Conservation (phyloP, 345 rosid species). For the Eucalyptus curtisii region DNA sequence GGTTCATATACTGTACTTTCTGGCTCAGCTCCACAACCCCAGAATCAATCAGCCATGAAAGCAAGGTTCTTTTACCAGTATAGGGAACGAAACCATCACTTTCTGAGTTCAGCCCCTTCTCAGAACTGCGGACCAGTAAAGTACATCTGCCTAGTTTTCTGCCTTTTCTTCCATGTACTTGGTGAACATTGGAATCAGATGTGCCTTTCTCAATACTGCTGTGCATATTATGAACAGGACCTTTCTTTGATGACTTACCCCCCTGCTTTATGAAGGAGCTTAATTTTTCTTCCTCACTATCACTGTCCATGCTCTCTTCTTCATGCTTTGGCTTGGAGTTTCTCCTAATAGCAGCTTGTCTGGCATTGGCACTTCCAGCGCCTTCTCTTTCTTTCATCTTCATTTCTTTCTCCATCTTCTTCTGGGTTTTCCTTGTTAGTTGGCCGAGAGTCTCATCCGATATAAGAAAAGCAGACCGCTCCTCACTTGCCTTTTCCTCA, state of each 20-base stretch:
- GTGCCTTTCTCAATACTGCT: slow-evolving; percentile 13
- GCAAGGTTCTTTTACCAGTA: slow-evolving; percentile 67
- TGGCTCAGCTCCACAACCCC: slow-evolving; percentile 60
- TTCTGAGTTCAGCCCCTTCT: slow-evolving; percentile 37
- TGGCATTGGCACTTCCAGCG: slow-evolving; percentile 16
- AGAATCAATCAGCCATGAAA: slow-evolving; percentile 82
- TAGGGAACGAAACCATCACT: slow-evolving; percentile 62
- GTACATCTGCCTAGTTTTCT: slow-evolving; percentile 76
- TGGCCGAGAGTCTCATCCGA: slow-evolving; percentile 66
- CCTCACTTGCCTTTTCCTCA: slow-evolving; percentile 16
- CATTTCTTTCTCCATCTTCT: slow-evolving; percentile 50
- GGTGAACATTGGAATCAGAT: slow-evolving; percentile 28
- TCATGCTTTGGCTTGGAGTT: slow-evolving; percentile 16
- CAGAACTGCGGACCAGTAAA: slow-evolving; percentile 67
- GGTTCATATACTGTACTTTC: slow-evolving; percentile 70
- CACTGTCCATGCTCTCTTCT: slow-evolving; percentile 35
- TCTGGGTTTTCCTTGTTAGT: slow-evolving; percentile 54
- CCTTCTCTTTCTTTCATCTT: slow-evolving; percentile 37
- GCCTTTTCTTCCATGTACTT: slow-evolving; percentile 53
- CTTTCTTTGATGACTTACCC: slow-evolving; percentile 31
- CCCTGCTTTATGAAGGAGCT: slow-evolving; percentile 53
- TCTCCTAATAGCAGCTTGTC: slow-evolving; percentile 14
- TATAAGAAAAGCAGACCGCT: slow-evolving; percentile 39
- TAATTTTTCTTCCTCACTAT: slow-evolving; percentile 55
- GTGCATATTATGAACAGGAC: slow-evolving; percentile 15